Percentiles rank a stretch among this genome's conserved stretches.
These are phyloP conservation scores for Candolleomyces efflorescens DNA, from an alignment of 768 basidiomycete genomes.

Conservation along the genomic window DNA sequence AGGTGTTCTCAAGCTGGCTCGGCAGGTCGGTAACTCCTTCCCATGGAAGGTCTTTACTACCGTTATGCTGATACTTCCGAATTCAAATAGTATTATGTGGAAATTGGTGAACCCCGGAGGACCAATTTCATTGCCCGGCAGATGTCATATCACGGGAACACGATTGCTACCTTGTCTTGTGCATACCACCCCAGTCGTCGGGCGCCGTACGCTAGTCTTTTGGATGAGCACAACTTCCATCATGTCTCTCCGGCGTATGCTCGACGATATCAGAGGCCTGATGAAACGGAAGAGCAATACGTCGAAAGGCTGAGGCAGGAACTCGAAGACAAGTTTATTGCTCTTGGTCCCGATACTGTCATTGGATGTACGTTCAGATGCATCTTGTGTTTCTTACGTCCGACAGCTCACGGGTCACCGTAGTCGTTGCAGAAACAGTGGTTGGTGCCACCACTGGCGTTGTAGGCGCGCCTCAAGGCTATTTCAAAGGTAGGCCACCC, in stretches of 20 bases:
- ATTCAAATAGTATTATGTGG: conserved; percentile 67
- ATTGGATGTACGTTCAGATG: conserved; percentile 59
- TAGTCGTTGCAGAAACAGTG: conserved; percentile 83
- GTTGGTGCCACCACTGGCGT: conserved; percentile 83
- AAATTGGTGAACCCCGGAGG: conserved; percentile 65
- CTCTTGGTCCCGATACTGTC: conserved; percentile 78
- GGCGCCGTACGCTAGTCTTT: conserved; percentile 59
- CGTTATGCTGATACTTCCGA: conserved; percentile 1
- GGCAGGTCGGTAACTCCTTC: conserved; percentile 48
- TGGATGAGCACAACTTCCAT: conserved; percentile 66
- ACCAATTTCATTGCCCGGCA: conserved; percentile 76
- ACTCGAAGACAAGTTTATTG: conserved; percentile 80
- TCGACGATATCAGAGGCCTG: conserved; percentile 64
- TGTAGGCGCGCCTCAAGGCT: conserved; percentile 74
- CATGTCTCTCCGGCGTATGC: conserved; percentile 88
- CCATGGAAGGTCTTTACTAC: background rate
- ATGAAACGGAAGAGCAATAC: conserved; percentile 77
- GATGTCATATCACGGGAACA: conserved; percentile 85
- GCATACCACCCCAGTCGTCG: conserved; percentile 66
- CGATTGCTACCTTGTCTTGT: conserved; percentile 64
- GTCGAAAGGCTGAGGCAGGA: conserved; percentile 74
- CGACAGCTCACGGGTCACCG: background rate
- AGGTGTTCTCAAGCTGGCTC: conserved; percentile 73
- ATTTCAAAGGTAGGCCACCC: conserved; percentile 51
- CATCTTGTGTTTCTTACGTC: conserved; percentile 4